These are phyloP conservation scores for Endothia cerciana DNA, from an alignment of 2,329 filamentous ascomycete genomes.

Conservation along the genomic window DNA sequence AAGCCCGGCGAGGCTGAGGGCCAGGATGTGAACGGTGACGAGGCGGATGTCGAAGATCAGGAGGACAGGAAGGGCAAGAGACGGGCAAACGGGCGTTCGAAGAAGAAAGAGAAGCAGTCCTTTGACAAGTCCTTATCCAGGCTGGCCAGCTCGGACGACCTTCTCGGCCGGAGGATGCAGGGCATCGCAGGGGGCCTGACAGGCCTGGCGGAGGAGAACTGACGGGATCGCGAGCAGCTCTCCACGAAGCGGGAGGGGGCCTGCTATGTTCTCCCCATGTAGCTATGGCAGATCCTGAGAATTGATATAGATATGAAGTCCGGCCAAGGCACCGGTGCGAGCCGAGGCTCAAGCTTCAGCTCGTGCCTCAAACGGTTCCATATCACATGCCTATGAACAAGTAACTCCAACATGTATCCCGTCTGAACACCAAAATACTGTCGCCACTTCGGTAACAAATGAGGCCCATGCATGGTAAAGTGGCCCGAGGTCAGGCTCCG, in stretches of 20 bases:
- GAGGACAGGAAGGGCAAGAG: slow-evolving; percentile 36
- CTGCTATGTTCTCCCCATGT: background rate
- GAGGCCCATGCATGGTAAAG: background rate
- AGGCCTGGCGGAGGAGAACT: slow-evolving; percentile 48
- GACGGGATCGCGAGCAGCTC: background rate
- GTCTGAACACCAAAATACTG: background rate
- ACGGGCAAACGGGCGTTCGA: slow-evolving; percentile 33
- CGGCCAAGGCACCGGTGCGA: background rate
- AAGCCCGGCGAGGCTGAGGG: slow-evolving; percentile 32
- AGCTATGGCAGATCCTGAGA: background rate
- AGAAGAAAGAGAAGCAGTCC: slow-evolving; percentile 37
- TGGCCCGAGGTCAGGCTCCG: background rate
- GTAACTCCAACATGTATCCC: background rate
- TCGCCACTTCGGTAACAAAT: background rate
- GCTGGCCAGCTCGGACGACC: slow-evolving; percentile 61
- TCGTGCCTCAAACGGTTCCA: background rate
- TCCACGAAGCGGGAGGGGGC: background rate
- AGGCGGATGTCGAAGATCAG: slow-evolving; percentile 33
- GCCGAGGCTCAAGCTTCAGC: background rate
- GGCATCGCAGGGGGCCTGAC: slow-evolving; percentile 59
- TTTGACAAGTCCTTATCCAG: slow-evolving; percentile 52
- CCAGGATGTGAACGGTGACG: slow-evolving; percentile 34
- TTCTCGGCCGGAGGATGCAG: slow-evolving; percentile 61
- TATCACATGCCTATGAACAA: background rate
- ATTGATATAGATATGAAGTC: background rate